Evolutionary conservation across 441 rosid genomes (phyloP).

Genomic region (Omphalea diandra): DNA sequence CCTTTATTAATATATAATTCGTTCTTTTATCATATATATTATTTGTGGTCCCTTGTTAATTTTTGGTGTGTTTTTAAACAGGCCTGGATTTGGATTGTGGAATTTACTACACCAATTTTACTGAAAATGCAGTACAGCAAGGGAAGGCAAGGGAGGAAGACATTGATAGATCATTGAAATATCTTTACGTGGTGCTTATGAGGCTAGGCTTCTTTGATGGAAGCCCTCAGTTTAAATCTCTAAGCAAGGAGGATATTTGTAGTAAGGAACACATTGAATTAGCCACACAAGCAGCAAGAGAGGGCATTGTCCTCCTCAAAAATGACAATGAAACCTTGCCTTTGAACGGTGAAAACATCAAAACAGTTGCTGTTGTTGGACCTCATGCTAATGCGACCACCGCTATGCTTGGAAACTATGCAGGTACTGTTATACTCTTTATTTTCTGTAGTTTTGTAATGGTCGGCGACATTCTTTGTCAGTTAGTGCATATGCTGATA

Average conservation of each 20-base stretch:
- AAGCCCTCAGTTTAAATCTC: constrained; percentile 30
- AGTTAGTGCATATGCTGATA: no score
- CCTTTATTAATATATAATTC: not conserved
- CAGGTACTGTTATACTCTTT: no score
- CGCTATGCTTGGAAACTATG: constrained; percentile 57
- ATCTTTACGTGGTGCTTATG: constrained; percentile 68
- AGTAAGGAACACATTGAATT: constrained; percentile 30
- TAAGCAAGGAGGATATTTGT: constrained; percentile 45
- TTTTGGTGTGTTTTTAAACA: not conserved
- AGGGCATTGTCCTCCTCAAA: constrained; percentile 61
- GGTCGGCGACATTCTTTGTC: no score
- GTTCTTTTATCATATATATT: not conserved
- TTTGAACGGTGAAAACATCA: constrained; percentile 9
- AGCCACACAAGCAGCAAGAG: constrained; percentile 49
- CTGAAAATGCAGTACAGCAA: constrained; percentile 33
- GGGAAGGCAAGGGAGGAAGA: constrained; percentile 50
- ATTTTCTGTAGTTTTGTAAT: no score
- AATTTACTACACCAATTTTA: constrained; percentile 31
- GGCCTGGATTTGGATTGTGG: constrained; percentile 60
- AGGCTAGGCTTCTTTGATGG: constrained; percentile 86
- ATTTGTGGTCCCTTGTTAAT: not conserved
- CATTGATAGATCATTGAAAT: constrained; percentile 46
- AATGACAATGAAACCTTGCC: constrained; percentile 46
- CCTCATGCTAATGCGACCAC: constrained; percentile 48
- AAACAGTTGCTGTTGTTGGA: constrained; percentile 49